Percentiles rank a stretch among this genome's conserved stretches.
These are phyloP conservation scores for Yarrowia keelungensis DNA, from an alignment of 805 yeast genomes.

Conservation along the genomic window DNA sequence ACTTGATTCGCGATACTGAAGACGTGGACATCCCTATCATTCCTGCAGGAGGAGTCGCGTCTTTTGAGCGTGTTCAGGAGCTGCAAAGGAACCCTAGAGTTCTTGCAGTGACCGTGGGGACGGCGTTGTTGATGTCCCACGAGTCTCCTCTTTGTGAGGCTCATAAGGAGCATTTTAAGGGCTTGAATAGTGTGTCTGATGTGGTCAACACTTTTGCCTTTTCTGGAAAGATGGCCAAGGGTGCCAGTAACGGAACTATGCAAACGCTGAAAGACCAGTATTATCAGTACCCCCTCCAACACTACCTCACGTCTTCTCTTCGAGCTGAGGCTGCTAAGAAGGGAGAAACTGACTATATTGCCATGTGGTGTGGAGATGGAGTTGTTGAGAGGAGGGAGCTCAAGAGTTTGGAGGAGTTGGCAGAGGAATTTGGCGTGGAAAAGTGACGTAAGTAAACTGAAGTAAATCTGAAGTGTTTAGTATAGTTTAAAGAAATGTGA, in stretches of 20 bases:
- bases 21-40: constrained; percentile 46
- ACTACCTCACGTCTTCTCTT: constrained; percentile 2
- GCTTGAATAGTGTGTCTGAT: not conserved
- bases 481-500: too few relatives aligned
- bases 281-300: constrained; percentile 28
- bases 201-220: constrained; percentile 26
- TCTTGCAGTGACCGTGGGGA: constrained; percentile 63
- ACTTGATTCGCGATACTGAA: constrained; percentile 42
- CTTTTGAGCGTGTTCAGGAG: constrained; percentile 46
- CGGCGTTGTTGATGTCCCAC: constrained; percentile 53
- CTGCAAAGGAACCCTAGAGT: constrained; percentile 43
- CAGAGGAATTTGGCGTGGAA: constrained; percentile 10
- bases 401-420: constrained; percentile 14
- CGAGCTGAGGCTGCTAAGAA: constrained; percentile 13
- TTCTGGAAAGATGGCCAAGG: constrained; percentile 34
- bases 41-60: constrained; percentile 63
- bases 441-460: not conserved
- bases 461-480: too few relatives aligned
- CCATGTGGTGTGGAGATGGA: constrained; percentile 37
- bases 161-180: constrained; percentile 3
- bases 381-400: constrained; percentile 1
- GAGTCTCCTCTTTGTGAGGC: constrained; percentile 8
- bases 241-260: not conserved
- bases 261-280: not conserved
- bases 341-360: not conserved